Evolutionary conservation across 2,329 filamentous ascomycete genomes (phyloP), one percentile per base, ranked within the genome.

Genomic region (Amylocarpus encephaloides): DNA sequence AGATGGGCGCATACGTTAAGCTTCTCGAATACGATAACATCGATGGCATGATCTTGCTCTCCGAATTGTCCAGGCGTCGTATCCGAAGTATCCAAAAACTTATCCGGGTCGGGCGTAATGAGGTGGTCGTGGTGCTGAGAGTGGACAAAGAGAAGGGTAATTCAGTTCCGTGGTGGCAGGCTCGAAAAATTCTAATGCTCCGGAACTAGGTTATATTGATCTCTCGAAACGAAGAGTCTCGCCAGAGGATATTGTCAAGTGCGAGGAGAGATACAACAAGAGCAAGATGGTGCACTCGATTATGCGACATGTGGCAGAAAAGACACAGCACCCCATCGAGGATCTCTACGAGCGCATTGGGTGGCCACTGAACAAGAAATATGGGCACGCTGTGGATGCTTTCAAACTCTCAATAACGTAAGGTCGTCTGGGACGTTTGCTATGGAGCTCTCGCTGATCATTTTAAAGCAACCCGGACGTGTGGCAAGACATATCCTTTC

Each of bases 1-100:
- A 98, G 74, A 98, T 98, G 94, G 93, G 93, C 71, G 93, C 94
- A 65, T 98, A 98, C 71, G 94, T 98, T 67, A 98, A 98, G 76
- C 85, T 98, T 50, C 85, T 98, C 64, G 93, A 98, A 76, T 98
- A 98, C 74, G 93, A 98, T 74, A 96, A 97, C 75, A 98, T 98
- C 66, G 94, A 98, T 70, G 93, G 93, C 82, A 98, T 98, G 94
- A 98, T 98, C 66, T 77, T 98, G 61, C 88, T 98, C 60, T 95
- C 89, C 65, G 93, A 98, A 73, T 82, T 98, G 58, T 98, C 94
- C 53, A 84, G 93, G 78, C 83, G 93, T 81, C 93, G 93, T 85
- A 98, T 98, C 67, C 79, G 93, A 77, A 90, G 84, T 79, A 98
- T 98, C 66, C 94, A 98, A 73, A 98, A 98, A 75, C 85, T 98